These are phyloP conservation scores for Dryas octopetala DNA, from an alignment of 306 rosid genomes.

Conservation along the genomic window DNA sequence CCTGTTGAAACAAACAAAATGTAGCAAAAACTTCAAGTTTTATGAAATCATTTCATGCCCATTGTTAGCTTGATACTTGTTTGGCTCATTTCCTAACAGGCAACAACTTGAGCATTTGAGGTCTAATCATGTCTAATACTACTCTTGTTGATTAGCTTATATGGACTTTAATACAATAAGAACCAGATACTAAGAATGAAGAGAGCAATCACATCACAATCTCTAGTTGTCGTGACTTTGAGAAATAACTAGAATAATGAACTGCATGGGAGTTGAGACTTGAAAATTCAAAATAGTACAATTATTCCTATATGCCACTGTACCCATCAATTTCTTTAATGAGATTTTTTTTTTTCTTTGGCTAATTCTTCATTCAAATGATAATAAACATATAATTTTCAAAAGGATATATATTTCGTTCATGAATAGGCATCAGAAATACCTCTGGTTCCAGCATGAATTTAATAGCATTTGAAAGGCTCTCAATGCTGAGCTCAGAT, in stretches of 20 bases:
- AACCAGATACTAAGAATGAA: neutral
- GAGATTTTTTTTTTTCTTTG: too few species aligned
- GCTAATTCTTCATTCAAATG: neutral
- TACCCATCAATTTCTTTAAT: neutral
- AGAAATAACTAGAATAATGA: neutral
- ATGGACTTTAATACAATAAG: neutral
- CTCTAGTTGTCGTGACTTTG: neutral
- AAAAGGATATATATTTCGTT: neutral
- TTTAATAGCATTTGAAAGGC: constrained; percentile 67
- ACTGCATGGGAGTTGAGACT: neutral
- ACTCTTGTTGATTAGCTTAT: too few species aligned
- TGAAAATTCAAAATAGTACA: neutral
- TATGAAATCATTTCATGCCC: too few species aligned
- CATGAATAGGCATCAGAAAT: constrained; percentile 22
- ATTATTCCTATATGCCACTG: neutral
- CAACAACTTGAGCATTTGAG: too few species aligned
- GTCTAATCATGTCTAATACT: too few species aligned
- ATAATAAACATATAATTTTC: neutral
- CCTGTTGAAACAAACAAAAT: neutral
- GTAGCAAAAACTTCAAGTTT: neutral
- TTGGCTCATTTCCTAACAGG: neutral
- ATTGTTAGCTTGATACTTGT: neutral
- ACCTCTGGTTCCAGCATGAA: constrained; percentile 98
- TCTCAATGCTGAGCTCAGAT: constrained; percentile 57
- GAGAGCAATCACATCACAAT: neutral